Base-by-base conservation (phyloP, 2,329 filamentous ascomycete species). In the Xylariaceae sp. region DNA sequence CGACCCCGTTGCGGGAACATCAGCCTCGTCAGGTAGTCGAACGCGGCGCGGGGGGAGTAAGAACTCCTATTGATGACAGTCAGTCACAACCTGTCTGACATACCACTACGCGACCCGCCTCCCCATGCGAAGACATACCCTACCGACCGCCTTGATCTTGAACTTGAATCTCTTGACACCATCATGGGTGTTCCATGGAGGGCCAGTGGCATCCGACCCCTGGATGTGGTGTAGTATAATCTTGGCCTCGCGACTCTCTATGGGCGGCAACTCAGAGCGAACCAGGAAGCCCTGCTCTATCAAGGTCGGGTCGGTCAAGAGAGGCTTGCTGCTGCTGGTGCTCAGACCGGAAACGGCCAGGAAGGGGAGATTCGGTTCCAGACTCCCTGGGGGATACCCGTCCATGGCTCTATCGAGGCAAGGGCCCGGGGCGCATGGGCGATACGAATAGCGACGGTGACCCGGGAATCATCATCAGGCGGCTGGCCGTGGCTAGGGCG, bases 281-380 rank as follows among this genome's bases (percentile, higher is more conserved):
- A 93, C 71, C 37, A 75, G 65, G 25, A 75, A 67, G 14, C 72
- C 75, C 34, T 68, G 63, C 38, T 75, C 73, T 49, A 73, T 68
- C 25, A 82, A 66, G 33, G 68, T 67, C 29, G 63, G 63, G 44
- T 70, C 61, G 31, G 29, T 43, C n/a, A 42, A 65, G 47, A 33
- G 61, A 51, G 38, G 65, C 57, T 44, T 65, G 53, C 44, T 67
- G 45, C 17, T 54, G 49, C 59, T 49, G 45, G 54, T 54, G 53
- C 61, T 69, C 21, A 95, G 71, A 10, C 90, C 92, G 23, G 87
- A 87, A 21, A 94, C 73, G 29, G 93, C 67, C 40, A 96, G 64
- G 37, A 94, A 72, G 22, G 90, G 90, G 50, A 93, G 72, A 61
- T 92, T 93, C 62, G 92, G 88, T 56, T 80, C 77, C 58, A 94